Base-by-base conservation (phyloP, 1,284 basidiomycete genomes). In the Microbotryum lychnidis-dioicae region DNA sequence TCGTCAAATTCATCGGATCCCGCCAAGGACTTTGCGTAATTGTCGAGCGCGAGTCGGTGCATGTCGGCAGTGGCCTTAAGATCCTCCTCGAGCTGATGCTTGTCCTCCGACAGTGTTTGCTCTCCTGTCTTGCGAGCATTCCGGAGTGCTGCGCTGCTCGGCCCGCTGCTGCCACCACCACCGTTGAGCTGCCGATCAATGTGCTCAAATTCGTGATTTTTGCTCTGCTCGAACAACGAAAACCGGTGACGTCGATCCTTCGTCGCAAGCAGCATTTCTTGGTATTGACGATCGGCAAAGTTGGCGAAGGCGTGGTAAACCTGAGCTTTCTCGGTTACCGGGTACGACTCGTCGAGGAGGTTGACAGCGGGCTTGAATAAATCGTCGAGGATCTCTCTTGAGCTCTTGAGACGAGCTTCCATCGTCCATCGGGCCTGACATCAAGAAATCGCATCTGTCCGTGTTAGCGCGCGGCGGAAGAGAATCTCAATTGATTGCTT, bases 271-370 rank as follows among this genome's bases (percentile, higher is more conserved):
- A 27, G 25, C 27, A 50, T 62, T 7, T 82, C 77, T 61, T 85
- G 82, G 70, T 91, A 91, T 69, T 97, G 91, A 8, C 82, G 79
- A 71, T 97, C 91, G 0, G 92, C 87, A 72, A 97, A 97, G 25
- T 82, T 79, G 0, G 93, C 94, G 73, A 84, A 96, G 68, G 88
- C 82, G 69, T 87, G 85, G 70, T 82, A 89, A 33, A 97, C 80
- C n/a, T 80, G 78, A 9, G 86, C 85, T 51, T 80, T 80, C 37
- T 67, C 56, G 10, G 48, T 12, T 0, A 50, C 21, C 10, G 20
- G 10, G 2, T 50, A 51, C 6, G 54, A 23, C n/a, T 53, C 50
- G 9, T 47, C 23, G 42, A 69, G 57, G 6, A 61, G 58, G 1
- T 71, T 64, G 12, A 80, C 78, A 0, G 91, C 87, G 0, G 80